Evolutionary conservation across 192 early-diverging fungal species (phyloP).

Genomic region (Backusella circina): DNA sequence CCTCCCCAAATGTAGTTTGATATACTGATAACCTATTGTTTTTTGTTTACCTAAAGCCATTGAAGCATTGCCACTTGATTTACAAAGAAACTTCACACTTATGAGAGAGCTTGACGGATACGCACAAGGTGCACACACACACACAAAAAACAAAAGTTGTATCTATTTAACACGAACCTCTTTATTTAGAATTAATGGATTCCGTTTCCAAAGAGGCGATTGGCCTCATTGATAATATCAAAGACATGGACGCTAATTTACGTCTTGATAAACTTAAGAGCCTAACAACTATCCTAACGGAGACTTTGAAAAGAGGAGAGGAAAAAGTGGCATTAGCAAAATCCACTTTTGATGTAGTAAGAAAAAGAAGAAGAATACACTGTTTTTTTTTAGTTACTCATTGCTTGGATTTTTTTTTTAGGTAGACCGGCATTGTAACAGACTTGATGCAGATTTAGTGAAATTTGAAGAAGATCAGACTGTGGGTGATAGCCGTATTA

Average conservation of each 20-base stretch:
- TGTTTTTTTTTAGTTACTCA: background rate
- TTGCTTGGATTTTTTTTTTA: slow-evolving; percentile 14
- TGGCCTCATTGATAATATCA: slow-evolving; percentile 66
- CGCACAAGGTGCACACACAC: slow-evolving; percentile 51
- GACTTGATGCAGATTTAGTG: slow-evolving; percentile 87
- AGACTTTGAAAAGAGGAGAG: slow-evolving; percentile 82
- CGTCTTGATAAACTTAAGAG: slow-evolving; percentile 49
- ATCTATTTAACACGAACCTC: background rate
- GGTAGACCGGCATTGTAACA: slow-evolving; percentile 85
- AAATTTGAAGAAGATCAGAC: slow-evolving; percentile 93
- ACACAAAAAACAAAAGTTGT: too few species aligned
- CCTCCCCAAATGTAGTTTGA: too few species aligned
- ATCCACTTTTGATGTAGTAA: slow-evolving; percentile 89
- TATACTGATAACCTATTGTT: too few species aligned
- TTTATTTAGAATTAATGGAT: slow-evolving; percentile 64
- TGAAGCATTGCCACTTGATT: slow-evolving; percentile 73
- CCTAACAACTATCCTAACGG: slow-evolving; percentile 58
- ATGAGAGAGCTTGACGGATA: slow-evolving; percentile 90
- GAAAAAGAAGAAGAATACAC: background rate
- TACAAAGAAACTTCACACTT: slow-evolving; percentile 85
- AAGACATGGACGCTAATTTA: slow-evolving; percentile 50
- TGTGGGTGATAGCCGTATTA: slow-evolving; percentile 50
- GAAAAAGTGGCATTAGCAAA: slow-evolving; percentile 93
- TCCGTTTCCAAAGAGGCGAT: slow-evolving; percentile 62
- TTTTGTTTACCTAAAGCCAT: slow-evolving; percentile 44